Percentiles rank a stretch among this genome's conserved stretches.
These are phyloP conservation scores for Botryotinia convoluta DNA, from an alignment of 2,329 filamentous ascomycete genomes.

Conservation along the genomic window DNA sequence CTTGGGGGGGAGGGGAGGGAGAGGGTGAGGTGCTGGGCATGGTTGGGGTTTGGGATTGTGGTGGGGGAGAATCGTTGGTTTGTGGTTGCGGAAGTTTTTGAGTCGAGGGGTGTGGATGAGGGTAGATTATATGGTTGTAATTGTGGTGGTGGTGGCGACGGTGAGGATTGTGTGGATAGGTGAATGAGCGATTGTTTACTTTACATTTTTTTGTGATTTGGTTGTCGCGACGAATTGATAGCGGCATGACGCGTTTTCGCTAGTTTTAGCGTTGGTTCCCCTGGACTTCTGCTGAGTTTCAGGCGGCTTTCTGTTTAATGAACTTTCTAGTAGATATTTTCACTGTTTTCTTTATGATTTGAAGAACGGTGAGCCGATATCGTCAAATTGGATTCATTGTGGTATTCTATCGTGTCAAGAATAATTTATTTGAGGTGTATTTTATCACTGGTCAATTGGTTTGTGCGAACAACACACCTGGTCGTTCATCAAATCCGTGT, in stretches of 20 bases:
- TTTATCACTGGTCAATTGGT: background rate
- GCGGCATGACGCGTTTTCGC: conserved; percentile 5
- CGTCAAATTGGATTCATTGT: background rate
- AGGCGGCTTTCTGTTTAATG: background rate
- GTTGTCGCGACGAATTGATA: conserved; percentile 4
- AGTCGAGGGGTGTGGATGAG: background rate
- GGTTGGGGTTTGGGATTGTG: background rate
- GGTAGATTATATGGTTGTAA: background rate
- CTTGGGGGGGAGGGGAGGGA: conserved; percentile 26
- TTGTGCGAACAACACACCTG: background rate
- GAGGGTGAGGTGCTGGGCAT: background rate
- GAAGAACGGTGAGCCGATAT: fast-evolving
- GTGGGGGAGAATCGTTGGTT: background rate
- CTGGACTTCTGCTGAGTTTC: background rate
- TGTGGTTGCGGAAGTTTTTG: background rate
- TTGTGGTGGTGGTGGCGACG: background rate
- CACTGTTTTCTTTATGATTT: background rate
- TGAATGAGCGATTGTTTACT: background rate
- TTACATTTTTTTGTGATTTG: background rate
- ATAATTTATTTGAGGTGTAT: background rate
- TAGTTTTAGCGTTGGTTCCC: background rate
- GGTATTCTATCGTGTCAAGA: too few species aligned
- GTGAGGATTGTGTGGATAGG: background rate
- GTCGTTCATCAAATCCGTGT: background rate
- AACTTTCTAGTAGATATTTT: fast-evolving